A percentile compares a stretch with the other conserved stretches of the same genome.
These are phyloP conservation scores for Alternaria hordeiaustralica DNA, from an alignment of 2,329 filamentous ascomycete species.

Conservation along the genomic window DNA sequence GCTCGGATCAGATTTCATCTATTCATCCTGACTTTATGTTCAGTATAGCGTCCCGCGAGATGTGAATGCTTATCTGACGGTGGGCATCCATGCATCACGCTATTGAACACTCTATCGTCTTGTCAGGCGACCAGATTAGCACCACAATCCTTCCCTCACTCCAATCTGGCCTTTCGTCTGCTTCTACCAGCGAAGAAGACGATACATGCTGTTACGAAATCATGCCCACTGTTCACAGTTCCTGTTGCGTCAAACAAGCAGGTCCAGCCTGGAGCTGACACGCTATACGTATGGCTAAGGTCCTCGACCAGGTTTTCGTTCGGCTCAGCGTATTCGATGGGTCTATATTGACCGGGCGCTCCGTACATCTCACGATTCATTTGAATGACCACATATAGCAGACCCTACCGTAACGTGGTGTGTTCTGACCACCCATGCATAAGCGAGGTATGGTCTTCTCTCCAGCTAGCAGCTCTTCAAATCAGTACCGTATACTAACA, in stretches of 20 bases:
- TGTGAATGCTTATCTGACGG: constrained; percentile 2
- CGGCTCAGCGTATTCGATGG: neutral
- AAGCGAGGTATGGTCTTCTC: neutral
- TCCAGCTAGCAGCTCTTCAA: neutral
- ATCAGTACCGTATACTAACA: neutral
- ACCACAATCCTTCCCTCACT: neutral
- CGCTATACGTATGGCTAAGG: constrained; percentile 9
- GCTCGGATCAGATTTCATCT: constrained; percentile 1
- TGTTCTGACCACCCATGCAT: neutral
- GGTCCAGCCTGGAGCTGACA: constrained; percentile 8
- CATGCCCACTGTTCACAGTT: constrained; percentile 1
- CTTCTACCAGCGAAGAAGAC: neutral
- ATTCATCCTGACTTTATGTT: neutral
- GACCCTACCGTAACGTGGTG: neutral
- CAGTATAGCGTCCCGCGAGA: neutral
- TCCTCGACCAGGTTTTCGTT: constrained; percentile 16
- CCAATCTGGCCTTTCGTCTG: neutral
- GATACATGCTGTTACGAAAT: neutral
- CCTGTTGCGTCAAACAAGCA: neutral
- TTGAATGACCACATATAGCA: neutral
- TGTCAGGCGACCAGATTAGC: constrained; percentile 11
- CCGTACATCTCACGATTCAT: neutral
- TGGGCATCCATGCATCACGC: constrained; percentile 31
- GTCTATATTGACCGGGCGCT: neutral
- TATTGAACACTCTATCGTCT: constrained; percentile 25